Evolutionary conservation across 192 early-diverging fungal genomes (phyloP), one percentile per base, ranked within the genome.

Genomic region (Spizellomyces sp.): DNA sequence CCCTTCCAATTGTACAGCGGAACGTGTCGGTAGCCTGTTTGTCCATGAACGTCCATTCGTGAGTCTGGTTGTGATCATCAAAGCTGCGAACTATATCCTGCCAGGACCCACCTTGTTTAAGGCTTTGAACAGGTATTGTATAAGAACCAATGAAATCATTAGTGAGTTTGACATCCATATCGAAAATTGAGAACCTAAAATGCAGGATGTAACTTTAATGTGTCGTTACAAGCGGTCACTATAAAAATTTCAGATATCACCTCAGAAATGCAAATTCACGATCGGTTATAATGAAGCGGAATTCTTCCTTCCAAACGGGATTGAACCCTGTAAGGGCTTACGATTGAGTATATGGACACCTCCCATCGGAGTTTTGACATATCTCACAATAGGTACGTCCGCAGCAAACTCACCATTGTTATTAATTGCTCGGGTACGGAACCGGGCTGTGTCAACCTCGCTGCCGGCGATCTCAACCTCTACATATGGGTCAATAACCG

Each of bases 21-120:
- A 17, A 90, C 81, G 64, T 91, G 89, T 3, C 90, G 85, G 57
- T 91, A 91, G 1, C 90, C 90, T 79, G 74, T 36, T 36, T 36
- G 27, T 36, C 27, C 27, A 36, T 36, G 27, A 36, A 36, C 27
- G 27, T 36, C 27, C 27, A 36, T 36, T 36, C 27, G 3, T 36
- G 27, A 36, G 27, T 36, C 27, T 36, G 60, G 9, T 15, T 4
- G 46, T 17, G 48, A 5, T 15, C 12, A 27, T 48, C 15, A 42
- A 45, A 45, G 54, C 8, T 10, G 61, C 9, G 21, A 12, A 48
- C 21, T 43, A 12, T 46, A 12, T 8, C 17, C 36, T 70, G 36
- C 43, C 3, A 14, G 46, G 27, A 64, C 70, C 17, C 62, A 77
- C 82, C 82, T 63, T 75, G 66, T 61, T 80, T 76, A n/a, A 80